Conservation (phyloP, 352 stramenopile genomes). For the Globisporangium middletonii region DNA sequence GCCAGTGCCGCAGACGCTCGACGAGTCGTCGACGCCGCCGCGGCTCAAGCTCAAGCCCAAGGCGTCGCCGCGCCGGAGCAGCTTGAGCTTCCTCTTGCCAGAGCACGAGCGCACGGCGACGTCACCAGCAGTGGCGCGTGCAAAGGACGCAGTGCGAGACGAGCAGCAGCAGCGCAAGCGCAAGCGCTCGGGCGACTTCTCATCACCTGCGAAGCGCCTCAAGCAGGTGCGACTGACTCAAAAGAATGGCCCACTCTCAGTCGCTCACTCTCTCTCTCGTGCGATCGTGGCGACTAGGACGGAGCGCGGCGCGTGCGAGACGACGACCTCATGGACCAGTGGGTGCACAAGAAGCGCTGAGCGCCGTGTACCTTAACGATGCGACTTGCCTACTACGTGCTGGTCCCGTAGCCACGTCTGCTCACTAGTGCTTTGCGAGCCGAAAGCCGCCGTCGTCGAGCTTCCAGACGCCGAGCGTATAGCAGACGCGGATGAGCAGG, state of each 20-base stretch:
- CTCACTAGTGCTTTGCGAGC: conserved; percentile 13
- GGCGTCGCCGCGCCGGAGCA: neutral
- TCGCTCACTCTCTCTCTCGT: neutral
- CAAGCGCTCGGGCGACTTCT: conserved; percentile 10
- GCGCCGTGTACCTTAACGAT: neutral
- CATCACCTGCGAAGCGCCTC: neutral
- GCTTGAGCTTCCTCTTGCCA: neutral
- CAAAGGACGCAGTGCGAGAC: neutral
- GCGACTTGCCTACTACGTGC: neutral
- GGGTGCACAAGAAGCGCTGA: neutral
- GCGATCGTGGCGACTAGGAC: neutral
- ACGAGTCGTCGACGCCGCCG: no score
- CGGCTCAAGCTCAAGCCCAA: neutral
- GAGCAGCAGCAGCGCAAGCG: conserved; percentile 2
- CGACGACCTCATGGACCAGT: neutral
- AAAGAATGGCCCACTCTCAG: no score
- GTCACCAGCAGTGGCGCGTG: neutral
- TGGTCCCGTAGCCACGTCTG: neutral
- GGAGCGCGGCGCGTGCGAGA: no score
- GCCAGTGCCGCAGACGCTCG: no score
- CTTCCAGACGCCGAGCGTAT: conserved; percentile 87
- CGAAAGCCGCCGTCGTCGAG: conserved; percentile 63
- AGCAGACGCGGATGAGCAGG: conserved; percentile 86
- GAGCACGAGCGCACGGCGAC: no score
- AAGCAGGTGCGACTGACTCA: neutral